phyloP scores from a whole-genome alignment of 805 yeast genomes.

The Zygosaccharomyces gambellarensis region DNA sequence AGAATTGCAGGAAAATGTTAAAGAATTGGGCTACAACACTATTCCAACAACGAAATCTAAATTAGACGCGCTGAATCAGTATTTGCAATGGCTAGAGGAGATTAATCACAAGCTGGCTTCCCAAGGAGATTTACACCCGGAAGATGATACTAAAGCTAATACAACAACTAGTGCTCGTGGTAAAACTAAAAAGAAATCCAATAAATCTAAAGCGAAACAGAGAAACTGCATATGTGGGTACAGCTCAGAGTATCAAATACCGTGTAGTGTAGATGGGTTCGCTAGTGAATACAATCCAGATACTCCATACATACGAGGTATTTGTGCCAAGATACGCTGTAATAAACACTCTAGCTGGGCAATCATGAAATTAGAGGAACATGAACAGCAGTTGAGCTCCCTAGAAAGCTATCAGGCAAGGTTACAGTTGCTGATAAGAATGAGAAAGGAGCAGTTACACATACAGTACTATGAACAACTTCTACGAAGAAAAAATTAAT shows the following conservation, averaged over 20 bases:
- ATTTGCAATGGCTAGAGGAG: constrained; percentile 33
- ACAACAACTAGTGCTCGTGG: background rate
- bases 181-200: constrained; percentile 16
- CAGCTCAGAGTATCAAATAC: constrained; percentile 12
- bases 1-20: constrained; percentile 13
- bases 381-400: constrained; percentile 23
- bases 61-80: constrained; percentile 16
- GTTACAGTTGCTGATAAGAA: constrained; percentile 18
- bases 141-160: background rate
- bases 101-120: constrained; percentile 18
- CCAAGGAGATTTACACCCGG: background rate
- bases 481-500: constrained; percentile 5
- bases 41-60: constrained; percentile 13
- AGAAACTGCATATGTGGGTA: constrained; percentile 30
- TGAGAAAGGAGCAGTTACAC: constrained; percentile 29
- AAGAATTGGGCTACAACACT: constrained; percentile 14
- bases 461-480: constrained; percentile 27
- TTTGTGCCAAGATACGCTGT: constrained; percentile 30
- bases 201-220: constrained; percentile 8
- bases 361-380: constrained; percentile 19
- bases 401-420: constrained; percentile 25
- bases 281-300: constrained; percentile 9
- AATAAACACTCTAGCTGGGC: constrained; percentile 32
- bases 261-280: constrained; percentile 21
- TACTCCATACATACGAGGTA: constrained; percentile 12